Conservation (phyloP, 306 rosid genomes). For the Benincasa hispida region DNA sequence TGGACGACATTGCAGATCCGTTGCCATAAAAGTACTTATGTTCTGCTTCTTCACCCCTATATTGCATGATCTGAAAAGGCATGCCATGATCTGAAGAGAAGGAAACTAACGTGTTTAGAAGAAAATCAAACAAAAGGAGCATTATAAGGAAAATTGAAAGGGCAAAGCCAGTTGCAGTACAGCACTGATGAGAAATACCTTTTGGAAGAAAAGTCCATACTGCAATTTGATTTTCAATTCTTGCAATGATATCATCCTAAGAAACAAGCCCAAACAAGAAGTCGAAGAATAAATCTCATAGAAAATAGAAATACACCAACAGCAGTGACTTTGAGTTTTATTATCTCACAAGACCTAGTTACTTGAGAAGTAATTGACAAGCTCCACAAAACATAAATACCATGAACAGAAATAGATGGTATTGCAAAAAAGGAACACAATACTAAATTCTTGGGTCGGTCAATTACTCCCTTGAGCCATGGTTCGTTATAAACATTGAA, state of each 20-base stretch:
- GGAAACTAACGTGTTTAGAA: background rate
- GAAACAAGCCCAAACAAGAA: constrained; percentile 10
- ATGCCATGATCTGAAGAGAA: constrained; percentile 47
- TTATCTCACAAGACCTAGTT: background rate
- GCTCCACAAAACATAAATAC: background rate
- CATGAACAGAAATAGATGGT: background rate
- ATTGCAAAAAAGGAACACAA: background rate
- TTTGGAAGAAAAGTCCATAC: constrained; percentile 82
- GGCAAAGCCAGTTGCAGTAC: background rate
- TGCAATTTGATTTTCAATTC: constrained; percentile 68
- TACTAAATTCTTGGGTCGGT: background rate
- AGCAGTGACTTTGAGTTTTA: background rate
- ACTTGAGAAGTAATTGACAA: background rate
- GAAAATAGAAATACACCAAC: background rate
- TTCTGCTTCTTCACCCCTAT: constrained; percentile 22
- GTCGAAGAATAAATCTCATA: background rate
- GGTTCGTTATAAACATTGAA: background rate
- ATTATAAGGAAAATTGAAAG: background rate
- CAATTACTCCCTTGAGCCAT: background rate
- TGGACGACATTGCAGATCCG: constrained; percentile 26
- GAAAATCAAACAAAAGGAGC: background rate
- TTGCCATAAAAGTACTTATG: constrained; percentile 30
- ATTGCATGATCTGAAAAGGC: constrained; percentile 38
- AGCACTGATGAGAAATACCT: constrained; percentile 33
- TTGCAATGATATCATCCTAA: constrained; percentile 57